Base-by-base conservation (phyloP, 2,329 filamentous ascomycete species). In the Ophiostoma triangulosporum region DNA sequence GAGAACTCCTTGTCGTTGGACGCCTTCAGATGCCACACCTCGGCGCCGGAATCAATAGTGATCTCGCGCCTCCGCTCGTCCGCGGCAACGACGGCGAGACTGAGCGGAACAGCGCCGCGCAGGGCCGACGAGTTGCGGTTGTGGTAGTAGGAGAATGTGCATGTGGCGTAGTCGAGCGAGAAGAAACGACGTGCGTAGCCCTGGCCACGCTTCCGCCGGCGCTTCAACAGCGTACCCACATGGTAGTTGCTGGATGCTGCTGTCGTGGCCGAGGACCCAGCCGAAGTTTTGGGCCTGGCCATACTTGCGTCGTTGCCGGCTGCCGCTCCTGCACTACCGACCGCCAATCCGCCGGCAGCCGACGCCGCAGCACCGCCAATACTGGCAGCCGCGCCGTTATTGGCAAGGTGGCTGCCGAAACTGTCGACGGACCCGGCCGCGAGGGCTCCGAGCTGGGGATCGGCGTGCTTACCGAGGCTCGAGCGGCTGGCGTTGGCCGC, bases 61-160 rank as follows among this genome's bases (percentile, higher is more conserved):
- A 98, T 95, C 66, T 97, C 91, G 58, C 89, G 80, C 35, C 86
- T 81, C 62, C 86, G 81, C 65, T 93, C 88, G 64, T 95, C 90
- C 7, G 88, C 88, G 3, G 90, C 87, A 56, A 98, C 86, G 4
- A 88, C 93, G 15, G 93, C 93, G 51, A 98, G 71, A 26, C 88
- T 93, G 8, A 98, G 75, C 0, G 93, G 93, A 51, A 98, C 93
- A 7, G 93, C 89, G 17, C 93, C 93, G 56, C 93, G 81, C 43
- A 98, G 73, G 1, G 91, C 89, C 6, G 91, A 94, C 5, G 91
- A 95, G 64, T 94, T 91, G 46, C 88, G 84, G 66, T 91, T 93
- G 64, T 94, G 87, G 65, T 96, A 98, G 70, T 98, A 98, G 0
- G 93, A 97, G 31, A 98, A 73, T 0, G 93, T 97, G 57, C 87